These are phyloP conservation scores for Ganoderma boninense DNA, from an alignment of 1,284 basidiomycete species.

Conservation along the genomic window DNA sequence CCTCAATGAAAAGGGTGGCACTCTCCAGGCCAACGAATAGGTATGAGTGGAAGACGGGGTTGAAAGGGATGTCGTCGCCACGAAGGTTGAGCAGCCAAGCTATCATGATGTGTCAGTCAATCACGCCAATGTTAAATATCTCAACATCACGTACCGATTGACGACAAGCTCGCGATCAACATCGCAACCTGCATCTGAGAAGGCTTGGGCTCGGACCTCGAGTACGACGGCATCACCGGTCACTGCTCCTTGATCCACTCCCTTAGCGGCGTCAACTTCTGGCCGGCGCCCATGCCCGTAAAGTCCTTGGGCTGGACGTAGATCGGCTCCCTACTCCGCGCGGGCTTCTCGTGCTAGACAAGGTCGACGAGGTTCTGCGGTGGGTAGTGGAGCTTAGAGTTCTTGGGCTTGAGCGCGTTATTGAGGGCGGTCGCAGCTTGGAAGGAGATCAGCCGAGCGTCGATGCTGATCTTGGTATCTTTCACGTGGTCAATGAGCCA, in stretches of 20 bases:
- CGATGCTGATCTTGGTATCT: constrained; percentile 79
- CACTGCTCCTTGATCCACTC: constrained; percentile 70
- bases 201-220: constrained; percentile 64
- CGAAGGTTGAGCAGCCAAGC: constrained; percentile 88
- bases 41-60: constrained; percentile 89
- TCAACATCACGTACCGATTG: constrained; percentile 60
- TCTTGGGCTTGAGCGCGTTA: constrained; percentile 56
- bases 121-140: background rate
- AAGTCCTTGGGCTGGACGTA: constrained; percentile 80
- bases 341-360: constrained; percentile 81
- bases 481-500: constrained; percentile 72
- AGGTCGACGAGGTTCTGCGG: constrained; percentile 89
- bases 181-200: constrained; percentile 72
- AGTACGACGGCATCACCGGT: constrained; percentile 67
- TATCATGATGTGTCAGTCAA: constrained; percentile 33
- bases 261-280: constrained; percentile 66
- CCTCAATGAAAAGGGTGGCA: constrained; percentile 75
- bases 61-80: constrained; percentile 87
- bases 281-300: constrained; percentile 67
- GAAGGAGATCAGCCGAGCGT: constrained; percentile 88
- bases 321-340: constrained; percentile 74
- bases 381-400: constrained; percentile 73
- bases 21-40: constrained; percentile 72
- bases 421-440: constrained; percentile 73
- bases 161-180: constrained; percentile 66